Percentiles rank a stretch among this genome's conserved stretches.
Conservation (phyloP, 106 monocot species). For the Platanthera zijinensis region DNA sequence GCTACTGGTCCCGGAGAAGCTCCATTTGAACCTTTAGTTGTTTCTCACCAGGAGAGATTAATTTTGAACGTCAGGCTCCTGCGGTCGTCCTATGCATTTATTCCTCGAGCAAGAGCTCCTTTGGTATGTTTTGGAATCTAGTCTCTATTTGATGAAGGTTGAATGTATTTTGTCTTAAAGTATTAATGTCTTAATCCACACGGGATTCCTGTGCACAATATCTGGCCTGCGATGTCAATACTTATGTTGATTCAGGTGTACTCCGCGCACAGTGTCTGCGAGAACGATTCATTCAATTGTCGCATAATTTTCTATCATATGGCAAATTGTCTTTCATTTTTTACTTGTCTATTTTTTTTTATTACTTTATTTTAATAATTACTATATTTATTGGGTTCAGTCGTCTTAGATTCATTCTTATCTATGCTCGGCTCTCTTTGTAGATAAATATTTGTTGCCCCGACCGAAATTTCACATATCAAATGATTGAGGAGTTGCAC, state of each 20-base stretch:
- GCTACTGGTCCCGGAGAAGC: slow-evolving; percentile 46
- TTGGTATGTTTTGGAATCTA: slow-evolving; percentile 44
- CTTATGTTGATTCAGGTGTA: too few species aligned
- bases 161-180: not conserved
- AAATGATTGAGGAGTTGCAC: slow-evolving; percentile 64
- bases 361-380: not conserved
- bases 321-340: too few species aligned
- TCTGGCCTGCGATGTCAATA: too few species aligned
- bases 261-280: too few species aligned
- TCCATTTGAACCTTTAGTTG: slow-evolving; percentile 55
- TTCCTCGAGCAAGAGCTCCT: slow-evolving; percentile 77
- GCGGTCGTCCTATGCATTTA: slow-evolving; percentile 72
- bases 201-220: too few species aligned
- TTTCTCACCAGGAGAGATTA: slow-evolving; percentile 73
- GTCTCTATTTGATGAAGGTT: not conserved
- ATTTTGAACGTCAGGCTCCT: slow-evolving; percentile 59
- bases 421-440: slow-evolving; percentile 8
- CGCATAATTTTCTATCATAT: too few species aligned
- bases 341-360: too few species aligned
- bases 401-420: not conserved
- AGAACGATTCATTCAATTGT: too few species aligned
- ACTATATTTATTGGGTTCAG: too few species aligned
- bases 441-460: slow-evolving; percentile 74
- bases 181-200: not conserved
- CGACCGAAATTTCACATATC: slow-evolving; percentile 76